These are phyloP conservation scores for Boletus reticuloceps DNA, from an alignment of 768 basidiomycete genomes.

Conservation along the genomic window DNA sequence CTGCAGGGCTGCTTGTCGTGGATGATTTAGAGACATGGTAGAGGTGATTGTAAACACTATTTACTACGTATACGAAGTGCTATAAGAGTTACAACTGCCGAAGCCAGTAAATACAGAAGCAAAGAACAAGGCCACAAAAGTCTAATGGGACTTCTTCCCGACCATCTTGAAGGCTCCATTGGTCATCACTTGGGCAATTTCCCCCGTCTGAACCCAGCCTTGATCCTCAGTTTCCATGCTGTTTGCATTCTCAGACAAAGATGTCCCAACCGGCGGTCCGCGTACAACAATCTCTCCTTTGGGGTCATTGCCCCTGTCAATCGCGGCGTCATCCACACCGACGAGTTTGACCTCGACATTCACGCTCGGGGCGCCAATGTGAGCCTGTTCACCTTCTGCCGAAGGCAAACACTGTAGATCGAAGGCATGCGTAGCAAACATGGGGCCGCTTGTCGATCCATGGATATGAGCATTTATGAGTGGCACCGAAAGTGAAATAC, in stretches of 20 bases:
- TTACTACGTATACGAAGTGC: no score
- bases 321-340: constrained; percentile 58
- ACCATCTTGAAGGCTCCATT: constrained; percentile 61
- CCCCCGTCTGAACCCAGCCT: constrained; percentile 46
- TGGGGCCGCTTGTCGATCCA: constrained; percentile 66
- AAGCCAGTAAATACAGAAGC: background rate
- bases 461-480: constrained; percentile 63
- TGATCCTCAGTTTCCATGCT: constrained; percentile 39
- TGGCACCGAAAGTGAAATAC: constrained; percentile 76
- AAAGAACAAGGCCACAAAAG: background rate
- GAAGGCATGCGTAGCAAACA: constrained; percentile 79
- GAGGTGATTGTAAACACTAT: background rate
- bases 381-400: constrained; percentile 34
- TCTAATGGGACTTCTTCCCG: constrained; percentile 8
- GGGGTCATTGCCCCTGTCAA: constrained; percentile 70
- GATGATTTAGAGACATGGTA: constrained; percentile 10
- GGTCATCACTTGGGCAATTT: constrained; percentile 49
- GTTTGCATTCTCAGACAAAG: constrained; percentile 29
- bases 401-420: constrained; percentile 76
- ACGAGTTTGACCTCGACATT: constrained; percentile 84
- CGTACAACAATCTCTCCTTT: constrained; percentile 58
- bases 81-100: background rate
- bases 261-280: constrained; percentile 70
- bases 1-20: constrained; percentile 15
- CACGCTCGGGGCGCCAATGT: constrained; percentile 77